Base-by-base conservation (phyloP, 2,329 filamentous ascomycete genomes). In the Cladosporium phlei region DNA sequence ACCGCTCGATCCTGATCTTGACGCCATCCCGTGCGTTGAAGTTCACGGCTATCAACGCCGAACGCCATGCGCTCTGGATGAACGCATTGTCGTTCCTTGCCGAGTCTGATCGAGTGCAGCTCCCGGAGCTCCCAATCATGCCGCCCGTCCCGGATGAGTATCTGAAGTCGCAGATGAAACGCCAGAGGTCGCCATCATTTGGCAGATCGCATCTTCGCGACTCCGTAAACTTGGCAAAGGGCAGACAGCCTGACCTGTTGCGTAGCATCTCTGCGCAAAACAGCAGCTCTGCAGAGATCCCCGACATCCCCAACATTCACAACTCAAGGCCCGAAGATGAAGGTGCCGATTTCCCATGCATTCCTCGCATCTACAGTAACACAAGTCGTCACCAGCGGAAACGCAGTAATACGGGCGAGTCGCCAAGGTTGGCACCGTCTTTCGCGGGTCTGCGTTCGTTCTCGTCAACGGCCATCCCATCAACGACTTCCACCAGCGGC, bases 51-150 rank as follows among this genome's bases (percentile, higher is more conserved):
- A 73, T 78, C 12, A 85, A 82, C 17, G 73, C 83, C 25, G 93
- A 97, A 55, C 82, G 93, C 12, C 93, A 98, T 66, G 95, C 94
- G 60, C 72, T 96, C 38, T 98, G 93, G 93, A 73, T 98, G 48
- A 96, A 88, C 16, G 88, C 93, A 1, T 74, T 98, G 16, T 95
- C 90, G 0, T 98, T 97, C 78, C 75, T 98, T 24, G 90, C 91
- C 10, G 89, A 96, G 63, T 95, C 90, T 1, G 81, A 85, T 12
- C 77, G 91, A 10, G 29, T 30, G 9, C 43, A 51, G 27, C 47
- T 58, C n/a, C 37, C 62, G 60, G 43, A 53, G 3, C 50, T 56
- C 10, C 55, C 62, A 2, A 52, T 53, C 8, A 28, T 75, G 70
- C 59, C 58, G 1, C 49, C 54, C 8, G 45, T 43, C 1, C 48